Conservation (phyloP, 192 early-diverging fungal species). For the Chytriomyces sp. region DNA sequence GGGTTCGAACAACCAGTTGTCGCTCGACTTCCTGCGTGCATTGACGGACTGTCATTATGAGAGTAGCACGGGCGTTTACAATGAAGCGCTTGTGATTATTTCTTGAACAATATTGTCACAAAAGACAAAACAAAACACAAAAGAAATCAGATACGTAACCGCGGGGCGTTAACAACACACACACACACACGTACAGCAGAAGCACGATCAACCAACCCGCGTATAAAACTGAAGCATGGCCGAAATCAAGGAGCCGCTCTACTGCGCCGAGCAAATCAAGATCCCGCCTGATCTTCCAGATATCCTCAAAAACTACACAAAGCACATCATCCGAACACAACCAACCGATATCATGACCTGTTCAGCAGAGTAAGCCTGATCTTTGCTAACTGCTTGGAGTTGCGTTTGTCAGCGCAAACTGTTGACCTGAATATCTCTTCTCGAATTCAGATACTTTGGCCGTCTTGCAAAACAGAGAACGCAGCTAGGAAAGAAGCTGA, state of each 20-base stretch:
- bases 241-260: slow-evolving; percentile 45
- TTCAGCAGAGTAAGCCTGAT: slow-evolving; percentile 47
- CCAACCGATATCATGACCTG: slow-evolving; percentile 52
- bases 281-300: slow-evolving; percentile 62
- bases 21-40: not conserved
- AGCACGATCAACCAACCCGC: too few species aligned
- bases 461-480: slow-evolving; percentile 45
- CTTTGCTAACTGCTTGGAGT: not conserved
- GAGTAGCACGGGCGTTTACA: too few species aligned
- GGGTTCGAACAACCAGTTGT: not conserved
- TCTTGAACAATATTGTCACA: too few species aligned
- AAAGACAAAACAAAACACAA: too few species aligned
- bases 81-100: too few species aligned
- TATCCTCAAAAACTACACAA: slow-evolving; percentile 61
- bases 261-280: slow-evolving; percentile 59
- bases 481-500: slow-evolving; percentile 35
- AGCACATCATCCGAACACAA: slow-evolving; percentile 55
- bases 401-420: not conserved
- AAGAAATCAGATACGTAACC: too few species aligned
- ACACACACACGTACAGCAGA: too few species aligned
- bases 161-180: too few species aligned
- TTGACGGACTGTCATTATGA: not conserved
- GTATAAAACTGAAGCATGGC: not conserved
- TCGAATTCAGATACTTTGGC: slow-evolving; percentile 45
- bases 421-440: not conserved